These are phyloP conservation scores for Stagonosporopsis cucurbitacearum DNA, from an alignment of 2,329 filamentous ascomycete species.

Conservation along the genomic window DNA sequence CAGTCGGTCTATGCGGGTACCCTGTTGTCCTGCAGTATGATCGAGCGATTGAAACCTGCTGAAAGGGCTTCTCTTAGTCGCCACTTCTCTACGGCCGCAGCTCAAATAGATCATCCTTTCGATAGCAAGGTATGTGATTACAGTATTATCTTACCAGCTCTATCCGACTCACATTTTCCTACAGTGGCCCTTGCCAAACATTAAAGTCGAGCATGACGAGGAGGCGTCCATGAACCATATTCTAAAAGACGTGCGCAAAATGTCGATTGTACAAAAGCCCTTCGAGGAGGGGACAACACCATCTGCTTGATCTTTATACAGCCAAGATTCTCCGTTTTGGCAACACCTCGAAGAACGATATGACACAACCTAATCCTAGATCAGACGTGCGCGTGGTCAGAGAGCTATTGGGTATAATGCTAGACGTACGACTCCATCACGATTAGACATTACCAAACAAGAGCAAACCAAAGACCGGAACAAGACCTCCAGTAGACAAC, in stretches of 20 bases:
- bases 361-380: background rate
- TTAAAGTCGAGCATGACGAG: constrained; percentile 6
- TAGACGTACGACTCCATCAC: background rate
- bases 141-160: background rate
- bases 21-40: constrained; percentile 6
- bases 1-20: constrained; percentile 4
- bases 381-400: background rate
- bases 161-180: background rate
- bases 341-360: background rate
- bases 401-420: background rate
- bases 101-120: constrained; percentile 7
- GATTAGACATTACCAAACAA: background rate
- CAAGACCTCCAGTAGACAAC: no score
- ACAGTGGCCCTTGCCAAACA: constrained; percentile 12
- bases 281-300: background rate
- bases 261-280: background rate
- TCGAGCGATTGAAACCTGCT: constrained; percentile 1
- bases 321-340: background rate
- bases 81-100: background rate
- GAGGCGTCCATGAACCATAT: constrained; percentile 12
- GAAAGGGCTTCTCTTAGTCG: constrained; percentile 4
- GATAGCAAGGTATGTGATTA: constrained; percentile 4
- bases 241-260: background rate
- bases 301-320: background rate
- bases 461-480: no score